Evolutionary conservation across 2,329 filamentous ascomycete genomes (phyloP), one percentile per base, ranked within the genome.

Genomic region (Alternaria conjuncta): DNA sequence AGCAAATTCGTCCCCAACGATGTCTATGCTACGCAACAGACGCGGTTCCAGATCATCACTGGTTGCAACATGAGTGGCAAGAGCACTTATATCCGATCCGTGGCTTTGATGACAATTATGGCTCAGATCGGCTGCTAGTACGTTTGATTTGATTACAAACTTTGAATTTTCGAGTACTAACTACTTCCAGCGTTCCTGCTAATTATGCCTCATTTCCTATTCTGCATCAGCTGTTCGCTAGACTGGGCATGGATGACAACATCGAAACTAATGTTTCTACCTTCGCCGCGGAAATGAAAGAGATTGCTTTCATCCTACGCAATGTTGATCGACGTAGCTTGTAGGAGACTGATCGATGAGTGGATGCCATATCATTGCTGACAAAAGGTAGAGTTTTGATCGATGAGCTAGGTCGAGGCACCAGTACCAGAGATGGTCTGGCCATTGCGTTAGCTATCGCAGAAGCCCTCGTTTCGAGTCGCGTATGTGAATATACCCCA

Each of bases 21-120:
- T 73, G 92, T 94, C 26, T 98, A 94, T 72, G 91, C 93, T 3
- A 92, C 90, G 0, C 86, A 91, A 32, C 89, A 95, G 64, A 89
- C 89, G 36, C 89, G 94, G 2, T 97, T 97, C 73, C 94, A 98
- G 69, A 91, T 98, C 65, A 90, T 99, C 66, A 98, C 95, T 0
- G 95, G 96, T 4, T 96, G 93, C 78, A 99, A 99, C 72, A 99
- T 99, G 96, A 97, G 93, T 71, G 96, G 78, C 1, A 99, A 98
- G 78, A 97, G 92, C 67, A 99, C 94, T 0, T 98, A 97, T 74
- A 97, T 98, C 66, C 89, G 93, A 54, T 90, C 92, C 2, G 85
- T 97, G 23, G 92, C 95, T 0, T 83, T 99, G 30, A 88, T 96
- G 75, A 89, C 92, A 47, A 89, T 99, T 61, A 97, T 99, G 94